Evolutionary conservation across 1,139 yeast genomes (phyloP), one percentile per base, ranked within the genome.

Genomic region (Protomyces macrosporus): DNA sequence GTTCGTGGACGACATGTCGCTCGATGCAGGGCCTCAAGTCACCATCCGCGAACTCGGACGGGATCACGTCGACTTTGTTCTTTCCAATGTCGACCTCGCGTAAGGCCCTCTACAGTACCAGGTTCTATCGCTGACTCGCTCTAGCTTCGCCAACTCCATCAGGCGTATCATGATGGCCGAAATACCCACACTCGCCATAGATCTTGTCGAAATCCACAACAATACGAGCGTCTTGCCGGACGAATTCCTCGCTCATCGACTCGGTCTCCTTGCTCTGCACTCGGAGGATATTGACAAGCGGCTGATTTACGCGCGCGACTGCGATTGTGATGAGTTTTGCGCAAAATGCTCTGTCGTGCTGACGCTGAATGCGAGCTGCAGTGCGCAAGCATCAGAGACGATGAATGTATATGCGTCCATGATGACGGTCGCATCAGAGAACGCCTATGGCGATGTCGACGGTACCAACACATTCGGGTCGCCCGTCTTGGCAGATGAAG

Each of bases 271-370:
- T 65, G 98, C 99, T 0, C 78, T 93, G 62, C 87, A 87, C 68
- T 86, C 96, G 71, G 84, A 86, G 59, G 93, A 90, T 64, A 90
- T 91, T 57, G 97, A 90, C 65, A 73, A 59, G 35, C 79, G 83
- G 67, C 75, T 89, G 68, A 82, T 87, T 52, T 70, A 69, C 55
- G 70, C 72, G 3, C 60, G 72, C 45, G 98, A 93, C 75, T 93
- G 99, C 76, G 90, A 96, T 52, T 93, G 99, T 79, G 98, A 93
- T 74, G 96, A 91, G 74, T 93, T 93, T 77, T 93, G 99, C 77
- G 90, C 90, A 66, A 87, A 88, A 75, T 93, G 99, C 77, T 86
- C 96, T 2, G 98, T 93, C 36, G 89, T 87, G 69, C 81, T 93
- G 67, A 86, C 88, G 67, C 78, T 93, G 68, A 85, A 90, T 65